phyloP scores from a whole-genome alignment of 331 rosid species.

The Quercus tomentella region DNA sequence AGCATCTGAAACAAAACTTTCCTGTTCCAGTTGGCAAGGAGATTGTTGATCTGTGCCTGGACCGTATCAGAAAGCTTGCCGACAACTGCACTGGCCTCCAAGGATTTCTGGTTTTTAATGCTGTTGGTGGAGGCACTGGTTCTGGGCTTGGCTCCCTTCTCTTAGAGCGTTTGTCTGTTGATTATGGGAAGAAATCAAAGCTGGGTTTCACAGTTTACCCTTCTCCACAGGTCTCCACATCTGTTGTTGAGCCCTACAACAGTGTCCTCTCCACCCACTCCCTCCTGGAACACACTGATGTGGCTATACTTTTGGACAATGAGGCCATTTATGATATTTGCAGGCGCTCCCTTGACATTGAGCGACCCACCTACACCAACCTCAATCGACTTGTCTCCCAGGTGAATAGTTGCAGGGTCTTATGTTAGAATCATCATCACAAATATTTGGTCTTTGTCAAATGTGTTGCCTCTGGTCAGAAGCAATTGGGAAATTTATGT shows the following conservation, averaged over 20 bases:
- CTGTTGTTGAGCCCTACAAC: slow-evolving; percentile 36
- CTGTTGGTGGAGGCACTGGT: slow-evolving; percentile 11
- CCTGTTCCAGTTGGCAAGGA: neutral
- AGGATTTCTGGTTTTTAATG: slow-evolving; percentile 4
- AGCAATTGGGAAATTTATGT: too few species aligned
- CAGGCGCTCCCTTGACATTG: slow-evolving; percentile 34
- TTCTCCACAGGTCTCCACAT: slow-evolving; percentile 36
- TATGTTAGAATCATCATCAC: too few species aligned
- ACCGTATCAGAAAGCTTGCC: slow-evolving; percentile 30
- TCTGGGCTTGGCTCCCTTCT: slow-evolving; percentile 28
- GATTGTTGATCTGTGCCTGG: slow-evolving; percentile 31
- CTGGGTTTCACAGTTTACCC: slow-evolving; percentile 37
- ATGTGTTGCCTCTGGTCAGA: too few species aligned
- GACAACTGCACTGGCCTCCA: slow-evolving; percentile 32
- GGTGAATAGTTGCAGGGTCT: neutral
- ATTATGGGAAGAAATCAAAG: slow-evolving; percentile 33
- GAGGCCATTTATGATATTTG: slow-evolving; percentile 35
- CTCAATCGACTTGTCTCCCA: slow-evolving; percentile 34
- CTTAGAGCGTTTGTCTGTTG: slow-evolving; percentile 36
- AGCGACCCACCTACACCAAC: slow-evolving; percentile 32
- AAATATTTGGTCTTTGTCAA: too few species aligned
- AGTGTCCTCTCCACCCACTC: slow-evolving; percentile 38
- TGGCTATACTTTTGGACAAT: slow-evolving; percentile 29
- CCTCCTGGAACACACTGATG: slow-evolving; percentile 38
- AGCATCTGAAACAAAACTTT: neutral